Percentiles rank a stretch among this genome's conserved stretches.
phyloP scores from a whole-genome alignment of 2,329 filamentous ascomycete species.

The Ophiosphaerella narmari region DNA sequence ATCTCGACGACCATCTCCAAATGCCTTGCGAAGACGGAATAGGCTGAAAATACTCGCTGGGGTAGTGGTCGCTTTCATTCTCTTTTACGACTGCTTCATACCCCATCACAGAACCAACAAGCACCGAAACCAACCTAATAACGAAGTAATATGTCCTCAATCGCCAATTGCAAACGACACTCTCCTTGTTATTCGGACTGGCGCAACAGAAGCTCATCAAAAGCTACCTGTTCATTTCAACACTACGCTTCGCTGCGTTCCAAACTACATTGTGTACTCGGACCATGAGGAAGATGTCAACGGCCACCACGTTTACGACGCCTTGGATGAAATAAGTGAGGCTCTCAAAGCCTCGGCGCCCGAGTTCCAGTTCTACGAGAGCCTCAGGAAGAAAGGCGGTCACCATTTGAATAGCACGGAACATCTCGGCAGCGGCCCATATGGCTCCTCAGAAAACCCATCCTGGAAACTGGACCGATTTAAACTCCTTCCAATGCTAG shows the following conservation, averaged over 20 bases:
- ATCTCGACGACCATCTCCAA: too few relatives aligned
- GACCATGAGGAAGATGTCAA: constrained; percentile 62
- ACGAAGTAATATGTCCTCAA: constrained; percentile 35
- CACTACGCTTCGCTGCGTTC: constrained; percentile 62
- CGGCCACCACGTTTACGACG: constrained; percentile 54
- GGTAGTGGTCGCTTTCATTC: too few relatives aligned
- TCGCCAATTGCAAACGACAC: constrained; percentile 54
- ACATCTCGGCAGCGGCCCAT: constrained; percentile 34
- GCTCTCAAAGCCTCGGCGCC: constrained; percentile 46
- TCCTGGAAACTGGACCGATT: constrained; percentile 63
- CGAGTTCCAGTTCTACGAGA: constrained; percentile 60
- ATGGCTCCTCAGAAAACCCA: constrained; percentile 40
- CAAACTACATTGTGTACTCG: constrained; percentile 61
- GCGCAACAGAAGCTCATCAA: constrained; percentile 61
- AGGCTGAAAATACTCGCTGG: too few relatives aligned
- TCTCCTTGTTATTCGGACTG: constrained; percentile 64
- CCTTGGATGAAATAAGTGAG: constrained; percentile 50
- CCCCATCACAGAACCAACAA: too few relatives aligned
- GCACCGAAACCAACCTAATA: too few relatives aligned
- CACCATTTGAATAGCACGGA: constrained; percentile 40
- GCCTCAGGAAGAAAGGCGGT: constrained; percentile 52
- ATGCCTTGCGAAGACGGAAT: too few relatives aligned
- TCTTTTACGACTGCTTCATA: too few relatives aligned
- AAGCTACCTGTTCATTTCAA: constrained; percentile 63
- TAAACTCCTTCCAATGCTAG: constrained; percentile 63